Base-by-base conservation (phyloP, 768 basidiomycete genomes). In the Lactifluus hygrophoroides region DNA sequence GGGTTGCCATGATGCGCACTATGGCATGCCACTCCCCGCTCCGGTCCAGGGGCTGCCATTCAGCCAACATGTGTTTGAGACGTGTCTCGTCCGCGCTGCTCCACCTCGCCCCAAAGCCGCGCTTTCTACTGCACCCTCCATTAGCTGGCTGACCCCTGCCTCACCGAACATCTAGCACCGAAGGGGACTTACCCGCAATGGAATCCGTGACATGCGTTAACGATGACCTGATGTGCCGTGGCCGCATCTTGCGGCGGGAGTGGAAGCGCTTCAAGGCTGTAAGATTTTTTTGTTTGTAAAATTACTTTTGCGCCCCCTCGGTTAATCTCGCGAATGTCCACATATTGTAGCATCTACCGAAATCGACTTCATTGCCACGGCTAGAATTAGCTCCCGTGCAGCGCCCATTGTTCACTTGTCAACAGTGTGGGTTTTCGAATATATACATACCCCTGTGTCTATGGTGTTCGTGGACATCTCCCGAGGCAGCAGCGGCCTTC, bases 381-480 rank as follows among this genome's bases (percentile, higher is more conserved):
- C 56, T 64, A 16, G 50, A 49, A 16, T 51, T 64, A 21, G 56
- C 51, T 3, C 62, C 62, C 3, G 47, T 48, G 14, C 30, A 57
- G 17, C 62, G 62, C 9, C 56, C 62, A 4, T 14, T 64, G 17
- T 64, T 64, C 43, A 64, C 60, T 25, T 64, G 62, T 35, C 60
- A 25, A 14, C 51, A 17, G 5, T 64, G 62, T 51, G 60, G 62
- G 16, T 64, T 64, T 38, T 56, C 62, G 8, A 64, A 64, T 34
- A 21, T 42, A 1, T 57, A 53, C 38, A 62, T 64, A 38, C 60
- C 62, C 5, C 42, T 64, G 32, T 64, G 62, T 42, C 61, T 64
- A 13, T 64, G 62, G 62, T 64, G 62, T 38, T 44, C 56, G 11
- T 64, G 62, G 62, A 51, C 60, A 37, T 62, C 60, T 43, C 43